Evolutionary conservation across 1,284 basidiomycete genomes (phyloP), one percentile per base, ranked within the genome.

Genomic region (Melampsora larici-populina): DNA sequence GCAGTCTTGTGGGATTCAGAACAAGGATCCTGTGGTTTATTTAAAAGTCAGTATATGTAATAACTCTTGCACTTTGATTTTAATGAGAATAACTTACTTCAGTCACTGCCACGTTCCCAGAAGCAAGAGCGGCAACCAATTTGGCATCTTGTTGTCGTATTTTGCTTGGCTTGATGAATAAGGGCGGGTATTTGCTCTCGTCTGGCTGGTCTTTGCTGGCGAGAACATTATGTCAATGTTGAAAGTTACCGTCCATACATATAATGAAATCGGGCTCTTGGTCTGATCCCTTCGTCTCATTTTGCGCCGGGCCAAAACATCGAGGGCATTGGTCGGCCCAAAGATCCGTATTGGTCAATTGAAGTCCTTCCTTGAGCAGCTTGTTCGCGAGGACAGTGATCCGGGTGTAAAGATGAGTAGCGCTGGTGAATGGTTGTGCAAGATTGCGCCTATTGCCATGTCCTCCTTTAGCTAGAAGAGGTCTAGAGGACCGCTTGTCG

Each of bases 191-290:
- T 40, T 72, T 2, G 18, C n/a, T 31, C 15, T 63, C 51, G n/a
- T 43, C 63, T 6, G 70, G 70, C n/a, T 31, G n/a, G 46, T 64
- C 60, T 24, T 58, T 62, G 26, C 55, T 71, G 6, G 51, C 49
- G n/a, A 33, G 36, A 31, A 55, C 2, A 17, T 71, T 51, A 40
- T 71, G 51, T 26, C 46, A 15, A 33, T 71, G 49, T 62, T 71
- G 69, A 8, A 71, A 24, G 26, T 60, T 62, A 2, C 55, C 69
- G 24, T 71, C 51, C 26, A 71, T 31, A 31, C 51, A 60, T 0
- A 71, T 55, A 33, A 31, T 36, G 9, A 62, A 13, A 29, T 68
- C 21, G 17, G 66, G 66, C 26, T 68, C 66, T 68, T 46, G 29
- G 15, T 15, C 7, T 17, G 29, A 24, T n/a, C 17, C n/a, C 43